Evolutionary conservation across 139 green algal species (phyloP).

Genomic region (Auxenochlorella pyrenoidosa): DNA sequence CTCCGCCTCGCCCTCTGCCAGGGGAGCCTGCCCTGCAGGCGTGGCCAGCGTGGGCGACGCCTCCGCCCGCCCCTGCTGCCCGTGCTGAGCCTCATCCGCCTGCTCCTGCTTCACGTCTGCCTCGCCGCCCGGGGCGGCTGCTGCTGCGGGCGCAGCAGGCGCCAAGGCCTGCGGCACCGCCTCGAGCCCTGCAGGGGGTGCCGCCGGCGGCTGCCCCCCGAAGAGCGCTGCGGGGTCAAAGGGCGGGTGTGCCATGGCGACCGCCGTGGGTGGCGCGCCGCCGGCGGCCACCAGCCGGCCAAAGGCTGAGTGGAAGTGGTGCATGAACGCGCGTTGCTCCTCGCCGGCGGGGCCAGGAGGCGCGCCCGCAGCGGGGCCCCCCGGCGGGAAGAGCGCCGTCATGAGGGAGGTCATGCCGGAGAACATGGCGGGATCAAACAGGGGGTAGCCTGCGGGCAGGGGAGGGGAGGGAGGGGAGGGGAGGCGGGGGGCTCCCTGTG

Average conservation of each 20-base stretch:
- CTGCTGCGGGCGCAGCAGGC: not conserved
- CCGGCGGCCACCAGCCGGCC: constrained; percentile 18
- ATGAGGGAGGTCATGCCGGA: constrained; percentile 35
- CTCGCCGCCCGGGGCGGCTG: too few species aligned
- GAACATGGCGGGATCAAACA: constrained; percentile 47
- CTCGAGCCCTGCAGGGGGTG: not conserved
- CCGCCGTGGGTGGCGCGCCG: not conserved
- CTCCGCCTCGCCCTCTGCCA: not conserved
- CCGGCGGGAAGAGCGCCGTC: constrained; percentile 29
- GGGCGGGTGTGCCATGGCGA: not conserved
- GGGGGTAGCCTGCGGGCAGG: constrained; percentile 9
- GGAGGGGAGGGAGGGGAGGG: not conserved
- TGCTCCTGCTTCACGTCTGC: not conserved
- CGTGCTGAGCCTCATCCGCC: not conserved
- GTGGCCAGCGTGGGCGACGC: not conserved
- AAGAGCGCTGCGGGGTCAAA: constrained; percentile 21
- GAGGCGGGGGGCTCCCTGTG: too few species aligned
- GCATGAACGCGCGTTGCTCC: constrained; percentile 40
- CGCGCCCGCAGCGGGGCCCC: too few species aligned
- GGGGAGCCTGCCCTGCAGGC: not conserved
- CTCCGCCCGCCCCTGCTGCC: not conserved
- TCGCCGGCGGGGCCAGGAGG: not conserved
- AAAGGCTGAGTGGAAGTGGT: constrained; percentile 48
- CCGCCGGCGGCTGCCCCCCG: not conserved
- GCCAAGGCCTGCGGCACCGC: not conserved